A percentile compares a stretch with the other conserved stretches of the same genome.
phyloP scores from a whole-genome alignment of 2,329 filamentous ascomycete species.

The Fusarium luffae region DNA sequence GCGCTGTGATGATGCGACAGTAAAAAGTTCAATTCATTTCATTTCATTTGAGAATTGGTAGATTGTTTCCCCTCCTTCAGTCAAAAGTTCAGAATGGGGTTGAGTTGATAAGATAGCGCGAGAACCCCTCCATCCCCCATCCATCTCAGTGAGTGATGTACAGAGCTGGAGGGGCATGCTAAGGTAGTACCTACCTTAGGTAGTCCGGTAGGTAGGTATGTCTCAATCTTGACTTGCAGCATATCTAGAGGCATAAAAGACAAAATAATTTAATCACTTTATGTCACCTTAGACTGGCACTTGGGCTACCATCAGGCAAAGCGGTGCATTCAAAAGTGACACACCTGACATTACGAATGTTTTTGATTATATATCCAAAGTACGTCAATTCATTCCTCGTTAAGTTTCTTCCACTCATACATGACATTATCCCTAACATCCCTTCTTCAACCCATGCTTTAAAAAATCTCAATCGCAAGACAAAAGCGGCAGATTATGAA shows the following conservation, averaged over 20 bases:
- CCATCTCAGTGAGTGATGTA: conserved; percentile 22
- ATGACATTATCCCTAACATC: not conserved
- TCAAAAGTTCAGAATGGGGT: conserved; percentile 30
- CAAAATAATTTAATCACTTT: too few relatives aligned
- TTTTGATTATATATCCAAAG: not conserved
- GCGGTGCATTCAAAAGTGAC: not conserved
- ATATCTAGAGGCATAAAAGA: too few relatives aligned
- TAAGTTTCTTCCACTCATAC: conserved; percentile 9
- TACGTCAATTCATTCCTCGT: conserved; percentile 32
- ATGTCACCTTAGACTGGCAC: too few relatives aligned
- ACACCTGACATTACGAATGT: not conserved
- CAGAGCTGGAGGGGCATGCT: not conserved
- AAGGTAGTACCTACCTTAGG: too few relatives aligned
- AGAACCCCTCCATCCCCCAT: conserved; percentile 26
- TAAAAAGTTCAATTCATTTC: not conserved
- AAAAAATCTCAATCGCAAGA: not conserved
- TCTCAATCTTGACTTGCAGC: too few relatives aligned
- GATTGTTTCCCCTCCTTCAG: conserved; percentile 26
- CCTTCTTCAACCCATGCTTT: conserved; percentile 8
- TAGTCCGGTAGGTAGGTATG: too few relatives aligned
- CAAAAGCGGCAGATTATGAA: conserved; percentile 14
- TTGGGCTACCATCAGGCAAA: not conserved
- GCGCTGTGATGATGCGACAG: conserved; percentile 5
- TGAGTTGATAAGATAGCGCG: conserved; percentile 43
- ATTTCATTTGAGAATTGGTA: conserved; percentile 1